Evolutionary conservation across 257 asterid species (phyloP).

Genomic region (Solanum paucissectum): DNA sequence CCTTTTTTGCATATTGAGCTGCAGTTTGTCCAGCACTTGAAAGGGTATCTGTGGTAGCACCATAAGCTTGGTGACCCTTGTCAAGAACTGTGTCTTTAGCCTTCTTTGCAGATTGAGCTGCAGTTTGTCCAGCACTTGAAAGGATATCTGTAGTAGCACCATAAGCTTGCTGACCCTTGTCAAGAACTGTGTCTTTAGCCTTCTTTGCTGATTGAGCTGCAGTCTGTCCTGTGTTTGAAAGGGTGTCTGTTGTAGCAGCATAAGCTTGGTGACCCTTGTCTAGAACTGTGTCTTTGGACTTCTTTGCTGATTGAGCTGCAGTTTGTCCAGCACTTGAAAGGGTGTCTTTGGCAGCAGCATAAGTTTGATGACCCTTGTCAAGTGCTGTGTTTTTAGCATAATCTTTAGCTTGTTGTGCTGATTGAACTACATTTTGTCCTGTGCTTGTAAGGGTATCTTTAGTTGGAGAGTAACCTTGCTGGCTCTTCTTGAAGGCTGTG

Average conservation of each 20-base stretch:
- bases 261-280: background rate
- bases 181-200: background rate
- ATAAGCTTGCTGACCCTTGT: background rate
- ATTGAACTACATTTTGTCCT: background rate
- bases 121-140: background rate
- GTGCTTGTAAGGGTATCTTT: background rate
- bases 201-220: conserved; percentile 3
- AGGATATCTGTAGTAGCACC: background rate
- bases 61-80: background rate
- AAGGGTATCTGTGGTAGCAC: background rate
- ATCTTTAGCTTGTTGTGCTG: background rate
- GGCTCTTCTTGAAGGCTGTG: conserved; percentile 14
- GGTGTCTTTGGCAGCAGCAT: background rate
- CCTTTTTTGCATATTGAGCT: conserved; percentile 13
- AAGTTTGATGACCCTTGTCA: background rate
- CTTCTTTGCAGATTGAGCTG: background rate
- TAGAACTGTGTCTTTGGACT: background rate
- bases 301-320: background rate
- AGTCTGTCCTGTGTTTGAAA: background rate
- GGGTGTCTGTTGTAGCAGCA: background rate
- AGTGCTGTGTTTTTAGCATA: background rate
- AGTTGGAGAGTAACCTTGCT: background rate
- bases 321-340: background rate
- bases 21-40: background rate
- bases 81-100: conserved; percentile 3